Evolutionary conservation across 176 grass and related monocot genomes (phyloP).

Genomic region (Musa troglodytarum): DNA sequence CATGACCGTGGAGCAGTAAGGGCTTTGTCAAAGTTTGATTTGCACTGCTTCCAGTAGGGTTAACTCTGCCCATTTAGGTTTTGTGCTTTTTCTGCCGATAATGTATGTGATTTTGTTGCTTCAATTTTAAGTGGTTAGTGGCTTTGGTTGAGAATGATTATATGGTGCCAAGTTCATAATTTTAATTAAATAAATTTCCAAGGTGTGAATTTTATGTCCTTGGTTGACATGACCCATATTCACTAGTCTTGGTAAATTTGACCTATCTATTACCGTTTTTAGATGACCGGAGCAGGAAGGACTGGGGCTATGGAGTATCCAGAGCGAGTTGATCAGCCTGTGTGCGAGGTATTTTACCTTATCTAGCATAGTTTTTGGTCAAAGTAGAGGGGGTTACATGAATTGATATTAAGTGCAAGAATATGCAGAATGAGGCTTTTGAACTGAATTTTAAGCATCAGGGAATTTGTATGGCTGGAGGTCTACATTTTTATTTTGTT

Average conservation of each 20-base stretch:
- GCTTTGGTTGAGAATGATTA: background rate
- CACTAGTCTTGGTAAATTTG: background rate
- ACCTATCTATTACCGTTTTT: background rate
- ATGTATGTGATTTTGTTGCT: background rate
- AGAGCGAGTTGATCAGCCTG: slow-evolving; percentile 55
- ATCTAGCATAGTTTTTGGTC: slow-evolving; percentile 1
- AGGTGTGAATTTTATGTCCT: background rate
- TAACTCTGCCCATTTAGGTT: background rate
- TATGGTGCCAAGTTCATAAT: background rate
- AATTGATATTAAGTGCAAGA: background rate
- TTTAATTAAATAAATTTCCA: background rate
- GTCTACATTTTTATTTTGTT: background rate
- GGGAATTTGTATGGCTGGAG: background rate
- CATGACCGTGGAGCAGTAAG: slow-evolving; percentile 31
- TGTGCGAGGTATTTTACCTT: slow-evolving; percentile 51
- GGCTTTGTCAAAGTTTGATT: background rate
- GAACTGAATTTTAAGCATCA: background rate
- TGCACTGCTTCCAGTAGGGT: background rate
- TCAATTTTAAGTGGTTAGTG: background rate
- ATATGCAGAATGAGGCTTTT: background rate
- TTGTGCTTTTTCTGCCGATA: background rate
- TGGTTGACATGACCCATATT: background rate
- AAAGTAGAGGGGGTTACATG: background rate
- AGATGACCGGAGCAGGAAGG: slow-evolving; percentile 20
- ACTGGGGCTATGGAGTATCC: slow-evolving; percentile 45